Base-by-base conservation (phyloP, 345 rosid genomes). In the Viola odorata region DNA sequence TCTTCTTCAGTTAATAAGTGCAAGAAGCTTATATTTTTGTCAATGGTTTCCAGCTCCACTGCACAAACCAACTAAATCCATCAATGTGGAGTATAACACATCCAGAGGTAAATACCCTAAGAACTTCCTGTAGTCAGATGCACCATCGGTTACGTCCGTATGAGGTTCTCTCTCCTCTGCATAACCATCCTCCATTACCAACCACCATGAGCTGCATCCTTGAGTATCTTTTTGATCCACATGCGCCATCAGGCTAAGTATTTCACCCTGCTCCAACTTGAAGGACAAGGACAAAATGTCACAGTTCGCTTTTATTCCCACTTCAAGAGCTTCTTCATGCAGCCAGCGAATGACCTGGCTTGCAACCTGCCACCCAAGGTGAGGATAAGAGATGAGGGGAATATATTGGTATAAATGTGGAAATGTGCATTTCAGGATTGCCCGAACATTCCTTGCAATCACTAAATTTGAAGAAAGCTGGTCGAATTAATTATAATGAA, bases 321-420 rank as follows among this genome's bases (percentile, higher is more conserved):
- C 91, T 50, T 61, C 80, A 55, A 84, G 84, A 6, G 97, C 99
- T 80, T 87, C 96, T 73, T 84, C 95, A 3, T 87, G 87, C 52
- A 94, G 84, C 97, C 99, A 94, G 11, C 84, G 80, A 60, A 94
- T 84, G n/a, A 92, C 85, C 80, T 92, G 99, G 74, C 99, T 86
- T 7, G 91, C 96, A 59, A 86, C 95, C 97, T 89, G 64, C 64
- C 40, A 50, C 58, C 51, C 59, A 39, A 41, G 41, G 50, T 63
- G 12, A 65, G 38, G 53, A 59, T 47, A 69, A 50, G 60, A 40
- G 14, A 65, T 17, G 13, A 47, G 50, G 50, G 13, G 50, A 61
- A 51, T 14, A 63, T 36, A 38, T 16, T 23, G 32, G 32, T 23
- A 23, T 23, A 23, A 23, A 23, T 23, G 32, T 23, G 32, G 32